phyloP scores from a whole-genome alignment of 176 grass and related monocot species.

The Zea mays region Zm-B73-REFERENCE-NAM-5.0 NC_050096.1:99200001-99200500 shows the following conservation, averaged over 20 bases:
- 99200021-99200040: slow-evolving; percentile 22
- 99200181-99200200: slow-evolving; percentile 94
- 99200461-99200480: slow-evolving; percentile 78
- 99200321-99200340: slow-evolving; percentile 96
- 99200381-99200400: not conserved
- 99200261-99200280: slow-evolving; percentile 99
- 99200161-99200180: slow-evolving; percentile 61
- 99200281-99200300: slow-evolving; percentile 87
- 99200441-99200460: not conserved
- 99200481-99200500: slow-evolving; percentile 94
- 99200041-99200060: slow-evolving; percentile 22
- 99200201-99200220: slow-evolving; percentile 72
- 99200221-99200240: slow-evolving; percentile 95
- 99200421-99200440: slow-evolving; percentile 36
- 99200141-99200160: slow-evolving; percentile 59
- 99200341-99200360: slow-evolving; percentile 92
- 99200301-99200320: slow-evolving; percentile 80
- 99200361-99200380: slow-evolving; percentile 90
- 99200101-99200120: slow-evolving; percentile 34
- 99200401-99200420: not conserved
- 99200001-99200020: slow-evolving; percentile 43
- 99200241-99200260: slow-evolving; percentile 93
- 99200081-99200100: not conserved
- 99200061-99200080: slow-evolving; percentile 22
- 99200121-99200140: slow-evolving; percentile 53